Base-by-base conservation (phyloP, 2,329 filamentous ascomycete genomes). In the Fusarium irregulare region DNA sequence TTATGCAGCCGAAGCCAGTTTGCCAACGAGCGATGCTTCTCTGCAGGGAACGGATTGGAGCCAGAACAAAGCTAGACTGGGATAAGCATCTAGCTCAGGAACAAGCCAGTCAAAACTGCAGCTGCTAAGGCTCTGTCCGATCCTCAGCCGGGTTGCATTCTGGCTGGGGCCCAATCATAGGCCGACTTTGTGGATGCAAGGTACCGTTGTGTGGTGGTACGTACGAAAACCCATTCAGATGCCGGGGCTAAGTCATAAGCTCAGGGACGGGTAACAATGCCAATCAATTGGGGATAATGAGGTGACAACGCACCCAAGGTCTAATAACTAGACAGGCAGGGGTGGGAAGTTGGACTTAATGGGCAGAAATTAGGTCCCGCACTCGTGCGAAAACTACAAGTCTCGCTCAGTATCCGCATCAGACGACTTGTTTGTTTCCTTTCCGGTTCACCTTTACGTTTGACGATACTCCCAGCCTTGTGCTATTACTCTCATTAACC, bases 381-480 rank as follows among this genome's bases (percentile, higher is more conserved):
- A 46, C 27, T 41, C 30, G 44, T 32, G 62, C 60, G 64, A 75
- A 76, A 75, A 76, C 71, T 76, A 76, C 74, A 76, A 76, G 74
- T 76, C 68, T 62, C 56, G 67, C 63, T 59, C 45, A 27, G 47
- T 42, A 51, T 66, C 72, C 74, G 59, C 68, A 56, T 54, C 16
- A 47, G n/a, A 51, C 45, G 54, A 55, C 57, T 53, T 42, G 48
- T 41, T 55, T 44, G 50, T 48, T 66, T 60, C 44, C 41, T 48
- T 40, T 64, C 40, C 58, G 46, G 49, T 47, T 64, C 62, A 54
- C 25, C 55, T 46, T 63, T 45, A 70, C 61, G 55, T 64, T 73
- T 64, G 60, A 75, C 65, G 70, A 73, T 61, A 56, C 27, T 21
- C 45, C 34, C 63, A 59, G 70, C 67, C 53, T 66, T 60, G 58